These are phyloP conservation scores for Gliomastix tumulicola DNA, from an alignment of 2,329 filamentous ascomycete genomes.

Conservation along the genomic window DNA sequence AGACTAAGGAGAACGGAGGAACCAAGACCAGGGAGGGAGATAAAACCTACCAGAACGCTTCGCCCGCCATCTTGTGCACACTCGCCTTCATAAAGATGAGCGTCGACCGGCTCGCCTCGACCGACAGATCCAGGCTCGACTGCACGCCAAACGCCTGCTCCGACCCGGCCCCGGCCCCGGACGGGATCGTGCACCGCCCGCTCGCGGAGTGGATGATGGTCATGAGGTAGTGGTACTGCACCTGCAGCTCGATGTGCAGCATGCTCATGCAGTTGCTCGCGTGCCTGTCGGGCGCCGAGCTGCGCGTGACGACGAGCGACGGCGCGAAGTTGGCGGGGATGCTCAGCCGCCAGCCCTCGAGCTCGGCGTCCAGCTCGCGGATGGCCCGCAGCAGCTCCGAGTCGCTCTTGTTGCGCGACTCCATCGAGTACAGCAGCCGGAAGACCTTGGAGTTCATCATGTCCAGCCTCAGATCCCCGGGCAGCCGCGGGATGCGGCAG, in stretches of 20 bases:
- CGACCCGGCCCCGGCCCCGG: not conserved
- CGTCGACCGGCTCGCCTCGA: conserved; percentile 49
- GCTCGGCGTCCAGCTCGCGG: conserved; percentile 47
- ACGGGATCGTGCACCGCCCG: conserved; percentile 29
- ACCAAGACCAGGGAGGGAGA: not conserved
- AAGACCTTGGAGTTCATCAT: conserved; percentile 44
- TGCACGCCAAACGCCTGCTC: conserved; percentile 22
- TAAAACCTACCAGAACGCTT: conserved; percentile 39
- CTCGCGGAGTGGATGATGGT: conserved; percentile 49
- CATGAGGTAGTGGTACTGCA: conserved; percentile 50
- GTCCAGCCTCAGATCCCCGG: conserved; percentile 37
- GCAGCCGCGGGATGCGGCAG: too few relatives aligned
- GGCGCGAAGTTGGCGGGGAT: conserved; percentile 37
- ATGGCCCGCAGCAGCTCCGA: conserved; percentile 47
- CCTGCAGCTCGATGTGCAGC: conserved; percentile 32
- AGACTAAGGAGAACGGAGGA: not conserved
- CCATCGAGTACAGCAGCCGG: conserved; percentile 39
- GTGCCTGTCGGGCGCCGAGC: too few relatives aligned
- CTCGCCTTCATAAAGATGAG: conserved; percentile 38
- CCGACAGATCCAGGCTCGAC: conserved; percentile 44
- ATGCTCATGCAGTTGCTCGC: too few relatives aligned
- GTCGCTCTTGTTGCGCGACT: conserved; percentile 40
- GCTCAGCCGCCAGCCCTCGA: conserved; percentile 46
- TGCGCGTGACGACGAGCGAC: too few relatives aligned
- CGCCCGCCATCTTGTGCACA: conserved; percentile 30